Evolutionary conservation across 495 filamentous ascomycete genomes (phyloP).

Genomic region (Tuber microsphaerosporum): DNA sequence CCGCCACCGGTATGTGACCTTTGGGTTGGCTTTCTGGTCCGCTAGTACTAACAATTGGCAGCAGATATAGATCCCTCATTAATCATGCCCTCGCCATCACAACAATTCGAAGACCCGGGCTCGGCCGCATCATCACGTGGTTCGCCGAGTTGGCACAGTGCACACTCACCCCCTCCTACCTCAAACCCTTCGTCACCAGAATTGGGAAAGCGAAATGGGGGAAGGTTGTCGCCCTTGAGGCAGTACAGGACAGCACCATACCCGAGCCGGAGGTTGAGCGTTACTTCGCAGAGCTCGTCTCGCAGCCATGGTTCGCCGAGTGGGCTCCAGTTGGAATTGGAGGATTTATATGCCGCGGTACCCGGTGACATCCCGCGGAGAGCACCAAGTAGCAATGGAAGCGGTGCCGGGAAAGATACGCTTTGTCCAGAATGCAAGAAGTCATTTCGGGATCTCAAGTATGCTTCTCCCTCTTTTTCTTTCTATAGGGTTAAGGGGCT

Average conservation of each 20-base stretch:
- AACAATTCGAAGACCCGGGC: slow-evolving; percentile 24
- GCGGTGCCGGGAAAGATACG: slow-evolving; percentile 35
- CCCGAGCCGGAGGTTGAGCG: slow-evolving; percentile 27
- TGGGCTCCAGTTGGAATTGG: slow-evolving; percentile 16
- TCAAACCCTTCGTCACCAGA: slow-evolving; percentile 38
- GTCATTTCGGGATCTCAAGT: slow-evolving; percentile 37
- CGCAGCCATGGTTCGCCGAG: slow-evolving; percentile 31
- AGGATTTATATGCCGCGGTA: slow-evolving; percentile 14
- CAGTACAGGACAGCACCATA: slow-evolving; percentile 27
- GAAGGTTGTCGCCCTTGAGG: slow-evolving; percentile 7
- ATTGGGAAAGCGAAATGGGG: slow-evolving; percentile 21
- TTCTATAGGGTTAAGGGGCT: slow-evolving; percentile 37
- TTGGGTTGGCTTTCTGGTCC: neutral
- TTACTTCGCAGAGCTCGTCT: slow-evolving; percentile 36
- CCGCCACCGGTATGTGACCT: slow-evolving; percentile 33
- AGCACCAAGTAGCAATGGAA: slow-evolving; percentile 28
- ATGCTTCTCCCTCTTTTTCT: neutral
- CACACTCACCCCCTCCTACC: slow-evolving; percentile 33
- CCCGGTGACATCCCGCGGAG: slow-evolving; percentile 18
- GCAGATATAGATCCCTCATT: slow-evolving; percentile 37
- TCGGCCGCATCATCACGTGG: slow-evolving; percentile 32
- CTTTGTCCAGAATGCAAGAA: slow-evolving; percentile 40
- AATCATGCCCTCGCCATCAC: slow-evolving; percentile 33
- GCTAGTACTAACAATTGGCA: slow-evolving; percentile 12
- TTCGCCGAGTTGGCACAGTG: slow-evolving; percentile 34